Evolutionary conservation across 108 stramenopile species (phyloP), one percentile per base, ranked within the genome.

Genomic region (Cyclotella kingstonii): DNA sequence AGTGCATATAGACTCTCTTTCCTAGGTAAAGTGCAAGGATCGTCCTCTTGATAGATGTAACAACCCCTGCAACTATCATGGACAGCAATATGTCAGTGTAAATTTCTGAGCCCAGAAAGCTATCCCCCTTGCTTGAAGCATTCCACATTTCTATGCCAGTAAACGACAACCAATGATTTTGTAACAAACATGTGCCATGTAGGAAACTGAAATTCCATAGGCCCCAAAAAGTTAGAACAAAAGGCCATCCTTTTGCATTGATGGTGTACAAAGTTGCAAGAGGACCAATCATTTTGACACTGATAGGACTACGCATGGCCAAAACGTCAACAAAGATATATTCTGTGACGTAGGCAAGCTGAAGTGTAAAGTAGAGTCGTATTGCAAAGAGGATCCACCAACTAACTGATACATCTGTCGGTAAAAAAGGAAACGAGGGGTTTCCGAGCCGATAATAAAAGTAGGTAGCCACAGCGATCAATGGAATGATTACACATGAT

Each of bases 211-310:
- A 63, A 35, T 82, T 83, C 64, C 68, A 76, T 10, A 83, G 8
- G 4, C 73, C 82, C 91, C 91, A 92, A 21, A 54, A 59, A 28
- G 54, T 52, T 0, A 79, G 14, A 14, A 88, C 5, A 34, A 90
- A 83, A 1, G 91, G 91, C 86, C 85, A 90, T 10, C 91, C 91
- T 41, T 79, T 82, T 29, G 85, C 80, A 60, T 90, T 79, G 4
- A 88, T 78, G 17, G 54, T 79, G 31, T 82, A 77, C 15, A 93
- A 60, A 3, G 88, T 93, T 2, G 81, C 44, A 50, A 89, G 59
- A 14, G 86, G 91, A 26, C 91, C 91, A 42, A 86, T 38, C 22
- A 77, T 43, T n/a, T 68, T 38, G 21, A 85, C 70, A 21, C 65
- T 52, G 5, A 75, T 4, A 10, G 63, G 45, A 0, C 75, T 84